Percentiles rank a stretch among this genome's conserved stretches.
Conservation (phyloP, 495 filamentous ascomycete species). For the Trichocladium antarcticum region DNA sequence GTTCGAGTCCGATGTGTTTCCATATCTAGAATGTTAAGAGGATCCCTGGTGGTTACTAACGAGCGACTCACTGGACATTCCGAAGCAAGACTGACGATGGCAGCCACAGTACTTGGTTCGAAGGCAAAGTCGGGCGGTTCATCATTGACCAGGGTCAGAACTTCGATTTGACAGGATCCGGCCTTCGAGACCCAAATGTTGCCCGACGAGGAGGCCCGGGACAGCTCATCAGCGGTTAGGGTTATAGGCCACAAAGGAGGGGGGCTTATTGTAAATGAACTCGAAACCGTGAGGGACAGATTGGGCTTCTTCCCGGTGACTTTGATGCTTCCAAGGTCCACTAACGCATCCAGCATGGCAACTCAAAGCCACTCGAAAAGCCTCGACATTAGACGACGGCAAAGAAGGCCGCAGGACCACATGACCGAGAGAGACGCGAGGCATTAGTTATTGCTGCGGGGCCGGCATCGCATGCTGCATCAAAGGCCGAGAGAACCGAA, state of each 20-base stretch:
- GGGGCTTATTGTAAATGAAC: slow-evolving; percentile 9
- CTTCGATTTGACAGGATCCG: slow-evolving; percentile 18
- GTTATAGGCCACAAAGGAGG: neutral
- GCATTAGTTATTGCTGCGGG: neutral
- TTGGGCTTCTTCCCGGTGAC: slow-evolving; percentile 10
- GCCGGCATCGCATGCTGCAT: too few species aligned
- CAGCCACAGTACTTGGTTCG: neutral
- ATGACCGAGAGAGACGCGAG: neutral
- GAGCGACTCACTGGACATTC: slow-evolving; percentile 13
- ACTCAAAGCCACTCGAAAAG: neutral
- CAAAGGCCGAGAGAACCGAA: too few species aligned
- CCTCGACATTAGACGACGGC: neutral
- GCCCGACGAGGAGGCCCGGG: slow-evolving; percentile 7
- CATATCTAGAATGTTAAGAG: slow-evolving; percentile 15
- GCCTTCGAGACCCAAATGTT: slow-evolving; percentile 23
- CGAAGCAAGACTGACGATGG: slow-evolving; percentile 1
- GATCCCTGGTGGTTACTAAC: neutral
- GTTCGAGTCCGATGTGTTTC: slow-evolving; percentile 19
- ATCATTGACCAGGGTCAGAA: slow-evolving; percentile 14
- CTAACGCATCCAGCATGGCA: slow-evolving; percentile 9
- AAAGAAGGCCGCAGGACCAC: neutral
- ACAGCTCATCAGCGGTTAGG: slow-evolving; percentile 11
- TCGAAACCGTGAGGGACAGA: slow-evolving; percentile 13
- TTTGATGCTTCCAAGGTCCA: slow-evolving; percentile 18
- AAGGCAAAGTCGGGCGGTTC: neutral